These are phyloP conservation scores for Leucocoprinus birnbaumii DNA, from an alignment of 768 basidiomycete species.

Conservation along the genomic window DNA sequence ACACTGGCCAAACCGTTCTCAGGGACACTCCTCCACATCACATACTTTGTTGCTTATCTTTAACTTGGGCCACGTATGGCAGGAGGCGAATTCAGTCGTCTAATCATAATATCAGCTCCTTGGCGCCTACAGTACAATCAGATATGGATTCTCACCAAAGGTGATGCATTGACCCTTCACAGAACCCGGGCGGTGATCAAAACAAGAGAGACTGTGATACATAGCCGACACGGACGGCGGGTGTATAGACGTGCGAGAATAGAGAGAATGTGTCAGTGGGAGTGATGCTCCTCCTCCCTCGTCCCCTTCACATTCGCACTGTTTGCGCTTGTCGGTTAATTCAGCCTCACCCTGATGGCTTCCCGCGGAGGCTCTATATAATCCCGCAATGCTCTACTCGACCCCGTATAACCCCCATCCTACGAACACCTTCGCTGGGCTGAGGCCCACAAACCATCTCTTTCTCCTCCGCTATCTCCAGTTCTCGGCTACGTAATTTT, in stretches of 20 bases:
- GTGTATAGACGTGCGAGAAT: neutral
- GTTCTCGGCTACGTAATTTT: neutral
- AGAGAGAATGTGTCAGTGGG: neutral
- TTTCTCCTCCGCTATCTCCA: neutral
- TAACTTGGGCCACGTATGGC: too few relatives aligned
- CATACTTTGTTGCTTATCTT: neutral
- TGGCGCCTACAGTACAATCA: neutral
- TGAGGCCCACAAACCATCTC: neutral
- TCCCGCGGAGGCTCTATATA: slow-evolving; percentile 4
- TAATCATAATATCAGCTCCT: too few relatives aligned
- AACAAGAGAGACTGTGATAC: neutral
- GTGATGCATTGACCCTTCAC: slow-evolving; percentile 7
- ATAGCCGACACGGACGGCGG: slow-evolving; percentile 1
- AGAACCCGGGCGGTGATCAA: slow-evolving; percentile 6
- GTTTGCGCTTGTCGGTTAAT: slow-evolving; percentile 2
- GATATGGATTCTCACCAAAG: neutral
- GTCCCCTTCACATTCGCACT: slow-evolving; percentile 6
- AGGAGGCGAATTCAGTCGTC: too few relatives aligned
- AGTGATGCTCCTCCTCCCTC: neutral
- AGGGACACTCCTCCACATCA: neutral
- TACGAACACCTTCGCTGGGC: neutral
- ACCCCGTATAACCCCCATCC: neutral
- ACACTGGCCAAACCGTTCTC: neutral
- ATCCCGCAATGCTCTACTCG: slow-evolving; percentile 1
- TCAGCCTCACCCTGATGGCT: neutral